Base-by-base conservation (phyloP, 306 rosid species). In the Lathyrus sativus region DNA sequence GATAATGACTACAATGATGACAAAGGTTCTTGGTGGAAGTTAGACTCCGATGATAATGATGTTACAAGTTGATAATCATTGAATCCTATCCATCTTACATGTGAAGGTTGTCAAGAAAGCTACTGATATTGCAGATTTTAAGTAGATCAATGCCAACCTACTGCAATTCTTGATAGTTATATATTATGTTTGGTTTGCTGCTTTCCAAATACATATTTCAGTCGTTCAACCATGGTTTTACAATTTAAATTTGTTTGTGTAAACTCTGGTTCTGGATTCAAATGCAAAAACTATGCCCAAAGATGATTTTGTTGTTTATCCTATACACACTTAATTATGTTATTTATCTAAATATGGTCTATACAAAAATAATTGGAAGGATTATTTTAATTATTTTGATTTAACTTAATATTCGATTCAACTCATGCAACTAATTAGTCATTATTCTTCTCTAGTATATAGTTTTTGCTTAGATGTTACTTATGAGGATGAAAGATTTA, bases 11-110 rank as follows among this genome's bases (percentile, higher is more conserved):
- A 68, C 74, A 49, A 74, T 60, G 84, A 79, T 31, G 82, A 68
- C 53, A 19, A 28, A 37, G 41, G 83, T 28, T 74, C 82, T 61
- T 88, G 97, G 97, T 91, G 96, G 96, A 85, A 85, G 62, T 63
- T 88, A 59, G 83, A 80, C 70, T 66, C 87, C n/a, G 84, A 75
- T 15, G 56, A 56, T 46, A 78, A 46, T 41, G 75, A 65, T 53
- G 67, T 45, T 29, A 8, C 59, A 51, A 60, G 45, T 37, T 1
- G 60, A 54, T 22, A 59, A 41, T 24, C 48, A 9, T 28, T 2
- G 69, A 18, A 64, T 70, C 38, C 57, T 50, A 29, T 59, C 78
- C 10, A 44, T 35, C 56, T 64, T 46, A 44, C 74, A 31, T 69
- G 18, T 51, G 61, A 75, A 59, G 54, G 59, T 71, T 9, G 29